phyloP scores from a whole-genome alignment of 495 filamentous ascomycete genomes.

The Eremomyces bilateralis region DNA sequence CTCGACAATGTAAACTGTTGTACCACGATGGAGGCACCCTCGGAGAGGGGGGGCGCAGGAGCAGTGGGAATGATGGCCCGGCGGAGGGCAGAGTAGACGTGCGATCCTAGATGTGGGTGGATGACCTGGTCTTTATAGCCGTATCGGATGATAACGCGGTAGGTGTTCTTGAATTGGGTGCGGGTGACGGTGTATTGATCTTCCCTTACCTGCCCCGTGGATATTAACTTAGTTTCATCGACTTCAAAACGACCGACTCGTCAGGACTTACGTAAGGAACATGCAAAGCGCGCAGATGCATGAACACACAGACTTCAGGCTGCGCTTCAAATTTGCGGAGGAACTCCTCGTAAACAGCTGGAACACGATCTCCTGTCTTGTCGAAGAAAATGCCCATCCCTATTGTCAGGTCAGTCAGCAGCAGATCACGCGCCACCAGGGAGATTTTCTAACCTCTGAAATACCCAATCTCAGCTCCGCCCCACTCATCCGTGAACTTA shows the following conservation, averaged over 20 bases:
- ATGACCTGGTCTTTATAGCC: constrained; percentile 52
- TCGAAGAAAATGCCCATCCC: constrained; percentile 20
- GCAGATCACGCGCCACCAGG: not conserved
- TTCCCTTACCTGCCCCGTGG: no score
- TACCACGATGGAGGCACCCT: constrained; percentile 4
- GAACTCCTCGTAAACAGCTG: constrained; percentile 17
- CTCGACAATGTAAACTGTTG: constrained; percentile 6
- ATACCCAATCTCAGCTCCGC: constrained; percentile 7
- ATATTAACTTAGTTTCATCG: no score
- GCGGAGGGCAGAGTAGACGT: constrained; percentile 38
- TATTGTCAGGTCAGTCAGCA: not conserved
- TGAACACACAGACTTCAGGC: constrained; percentile 16
- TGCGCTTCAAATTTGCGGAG: constrained; percentile 15
- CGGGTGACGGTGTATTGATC: constrained; percentile 26
- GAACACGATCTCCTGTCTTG: constrained; percentile 17
- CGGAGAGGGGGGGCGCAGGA: not conserved
- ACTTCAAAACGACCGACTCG: constrained; percentile 9
- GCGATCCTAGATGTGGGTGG: constrained; percentile 32
- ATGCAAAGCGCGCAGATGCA: constrained; percentile 16
- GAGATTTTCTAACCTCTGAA: constrained; percentile 8
- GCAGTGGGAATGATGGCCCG: constrained; percentile 25
- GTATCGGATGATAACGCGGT: constrained; percentile 42
- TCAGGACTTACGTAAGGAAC: constrained; percentile 9
- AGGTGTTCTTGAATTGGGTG: constrained; percentile 32
- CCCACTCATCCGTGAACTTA: constrained; percentile 9